Percentiles rank a stretch among this genome's conserved stretches.
Evolutionary conservation across 306 rosid species (phyloP).

Genomic region (Lablab purpureus): DNA sequence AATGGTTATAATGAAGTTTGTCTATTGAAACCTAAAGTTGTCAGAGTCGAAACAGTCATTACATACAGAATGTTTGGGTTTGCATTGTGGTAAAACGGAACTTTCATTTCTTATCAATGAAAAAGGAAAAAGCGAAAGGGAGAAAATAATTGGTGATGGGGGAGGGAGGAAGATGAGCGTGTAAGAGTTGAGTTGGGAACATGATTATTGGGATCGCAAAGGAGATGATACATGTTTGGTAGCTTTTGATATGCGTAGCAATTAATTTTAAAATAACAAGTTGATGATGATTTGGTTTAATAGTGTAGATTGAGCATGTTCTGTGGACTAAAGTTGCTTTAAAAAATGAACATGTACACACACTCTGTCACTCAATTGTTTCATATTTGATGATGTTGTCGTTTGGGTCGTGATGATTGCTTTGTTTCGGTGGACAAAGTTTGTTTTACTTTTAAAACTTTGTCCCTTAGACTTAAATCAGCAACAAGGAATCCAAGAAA

Average conservation of each 20-base stretch:
- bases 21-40: not conserved
- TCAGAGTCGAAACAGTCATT: not conserved
- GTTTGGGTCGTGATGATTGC: slow-evolving; percentile 50
- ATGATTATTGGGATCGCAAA: slow-evolving; percentile 30
- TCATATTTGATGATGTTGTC: slow-evolving; percentile 60
- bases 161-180: not conserved
- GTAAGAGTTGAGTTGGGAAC: slow-evolving; percentile 16
- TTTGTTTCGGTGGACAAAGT: slow-evolving; percentile 51
- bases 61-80: not conserved
- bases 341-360: slow-evolving; percentile 23
- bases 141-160: not conserved
- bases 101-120: not conserved
- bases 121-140: too few relatives aligned
- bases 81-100: not conserved
- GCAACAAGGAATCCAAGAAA: slow-evolving; percentile 56
- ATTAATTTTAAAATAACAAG: slow-evolving; percentile 7
- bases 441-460: slow-evolving; percentile 46
- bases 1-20: too few relatives aligned
- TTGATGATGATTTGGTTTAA: slow-evolving; percentile 22
- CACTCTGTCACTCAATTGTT: slow-evolving; percentile 24
- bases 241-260: not conserved
- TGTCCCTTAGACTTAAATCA: slow-evolving; percentile 24
- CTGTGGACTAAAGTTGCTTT: slow-evolving; percentile 49
- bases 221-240: slow-evolving; percentile 11
- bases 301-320: slow-evolving; percentile 41